These are phyloP conservation scores for Podosphaera fusca DNA, from an alignment of 2,329 filamentous ascomycete species.

Conservation along the genomic window DNA sequence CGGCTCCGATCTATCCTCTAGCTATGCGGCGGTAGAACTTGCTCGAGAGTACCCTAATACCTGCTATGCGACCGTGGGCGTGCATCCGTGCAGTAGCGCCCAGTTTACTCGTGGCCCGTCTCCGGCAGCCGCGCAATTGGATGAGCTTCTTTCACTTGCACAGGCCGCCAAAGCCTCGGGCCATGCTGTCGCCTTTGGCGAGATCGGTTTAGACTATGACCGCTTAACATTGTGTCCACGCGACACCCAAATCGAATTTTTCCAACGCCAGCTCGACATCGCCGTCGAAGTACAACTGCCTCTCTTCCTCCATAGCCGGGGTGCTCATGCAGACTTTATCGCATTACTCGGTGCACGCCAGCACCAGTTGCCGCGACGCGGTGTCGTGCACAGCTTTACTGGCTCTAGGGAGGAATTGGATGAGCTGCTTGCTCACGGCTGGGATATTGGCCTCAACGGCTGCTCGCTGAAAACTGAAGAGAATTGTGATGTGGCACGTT, in stretches of 20 bases:
- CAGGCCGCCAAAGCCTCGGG: conserved; percentile 23
- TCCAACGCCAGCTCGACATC: conserved; percentile 39
- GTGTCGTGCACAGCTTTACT: conserved; percentile 87
- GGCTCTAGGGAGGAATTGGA: conserved; percentile 69
- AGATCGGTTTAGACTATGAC: conserved; percentile 94
- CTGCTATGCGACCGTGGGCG: conserved; percentile 77
- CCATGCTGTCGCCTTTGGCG: conserved; percentile 52
- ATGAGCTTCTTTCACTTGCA: conserved; percentile 40
- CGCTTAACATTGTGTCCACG: conserved; percentile 62
- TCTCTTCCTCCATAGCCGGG: conserved; percentile 78
- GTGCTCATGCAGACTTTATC: conserved; percentile 70
- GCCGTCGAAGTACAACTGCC: conserved; percentile 41
- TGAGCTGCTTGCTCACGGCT: conserved; percentile 53
- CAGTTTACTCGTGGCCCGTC: conserved; percentile 42
- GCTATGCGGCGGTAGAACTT: conserved; percentile 48
- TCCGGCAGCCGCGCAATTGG: conserved; percentile 23
- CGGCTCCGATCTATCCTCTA: conserved; percentile 66
- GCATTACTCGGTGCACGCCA: conserved; percentile 40
- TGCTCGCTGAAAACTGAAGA: conserved; percentile 89
- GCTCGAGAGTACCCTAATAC: conserved; percentile 51
- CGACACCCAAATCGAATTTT: conserved; percentile 62
- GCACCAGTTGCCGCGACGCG: conserved; percentile 45
- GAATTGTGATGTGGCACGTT: conserved; percentile 64
- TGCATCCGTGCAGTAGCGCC: conserved; percentile 74
- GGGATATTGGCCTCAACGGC: conserved; percentile 88